Evolutionary conservation across 2,329 filamentous ascomycete species (phyloP).

Genomic region (Rutstroemia sp.): DNA sequence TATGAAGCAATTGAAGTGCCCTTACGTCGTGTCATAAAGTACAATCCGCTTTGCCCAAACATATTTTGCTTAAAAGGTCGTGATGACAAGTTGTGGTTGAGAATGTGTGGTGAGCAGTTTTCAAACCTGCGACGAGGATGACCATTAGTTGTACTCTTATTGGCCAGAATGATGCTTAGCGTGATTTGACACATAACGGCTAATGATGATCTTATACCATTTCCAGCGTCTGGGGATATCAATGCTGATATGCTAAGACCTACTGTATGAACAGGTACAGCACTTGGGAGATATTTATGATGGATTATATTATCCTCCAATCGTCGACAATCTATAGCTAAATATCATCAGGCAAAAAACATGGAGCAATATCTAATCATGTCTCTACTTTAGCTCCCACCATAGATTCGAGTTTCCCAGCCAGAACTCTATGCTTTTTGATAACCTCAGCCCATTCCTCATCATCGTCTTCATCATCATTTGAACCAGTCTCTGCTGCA

Average conservation of each 20-base stretch:
- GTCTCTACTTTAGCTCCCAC: conserved; percentile 37
- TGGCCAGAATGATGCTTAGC: conserved; percentile 1
- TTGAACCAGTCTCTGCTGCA: conserved; percentile 35
- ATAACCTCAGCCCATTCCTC: conserved; percentile 84
- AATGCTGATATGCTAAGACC: neutral
- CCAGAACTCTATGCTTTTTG: conserved; percentile 77
- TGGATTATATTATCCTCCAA: neutral
- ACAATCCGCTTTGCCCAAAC: too few relatives aligned
- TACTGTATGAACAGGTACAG: neutral
- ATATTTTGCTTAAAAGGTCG: too few relatives aligned
- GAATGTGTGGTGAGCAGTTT: neutral
- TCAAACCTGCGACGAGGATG: neutral
- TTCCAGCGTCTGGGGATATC: neutral
- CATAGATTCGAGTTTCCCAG: conserved; percentile 67
- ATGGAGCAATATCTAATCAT: neutral
- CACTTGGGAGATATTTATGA: neutral
- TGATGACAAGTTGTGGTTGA: neutral
- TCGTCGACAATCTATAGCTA: neutral
- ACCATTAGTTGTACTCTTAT: conserved; percentile 2
- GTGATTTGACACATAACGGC: neutral
- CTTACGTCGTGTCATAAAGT: too few relatives aligned
- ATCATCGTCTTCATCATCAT: conserved; percentile 32
- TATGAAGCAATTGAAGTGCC: too few relatives aligned
- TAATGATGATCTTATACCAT: neutral
- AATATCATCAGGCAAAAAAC: neutral